phyloP scores from a whole-genome alignment of 169 alveolate genomes.

The Plasmodium knowlesi region DNA sequence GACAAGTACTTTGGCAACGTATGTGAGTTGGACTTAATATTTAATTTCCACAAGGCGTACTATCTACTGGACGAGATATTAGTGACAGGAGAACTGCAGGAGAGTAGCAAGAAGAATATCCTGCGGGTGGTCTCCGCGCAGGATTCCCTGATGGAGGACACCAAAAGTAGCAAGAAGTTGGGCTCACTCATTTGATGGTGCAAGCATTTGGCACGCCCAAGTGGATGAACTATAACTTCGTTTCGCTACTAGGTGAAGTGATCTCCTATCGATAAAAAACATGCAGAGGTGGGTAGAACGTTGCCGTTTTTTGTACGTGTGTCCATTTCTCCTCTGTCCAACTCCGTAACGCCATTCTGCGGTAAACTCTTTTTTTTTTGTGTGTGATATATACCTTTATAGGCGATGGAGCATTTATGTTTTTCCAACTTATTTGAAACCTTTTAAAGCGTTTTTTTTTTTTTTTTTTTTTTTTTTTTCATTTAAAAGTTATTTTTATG shows the following conservation, averaged over 20 bases:
- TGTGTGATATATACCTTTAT: not conserved
- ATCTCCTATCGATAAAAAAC: not conserved
- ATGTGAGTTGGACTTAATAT: conserved; percentile 99
- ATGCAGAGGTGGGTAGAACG: not conserved
- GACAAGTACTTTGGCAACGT: conserved; percentile 99
- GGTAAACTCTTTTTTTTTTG: not conserved
- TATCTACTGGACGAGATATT: conserved; percentile 91
- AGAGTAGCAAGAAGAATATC: conserved; percentile 94
- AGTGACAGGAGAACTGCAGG: conserved; percentile 94
- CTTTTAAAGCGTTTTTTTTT: not conserved
- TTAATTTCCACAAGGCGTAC: conserved; percentile 97
- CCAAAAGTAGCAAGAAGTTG: conserved; percentile 77
- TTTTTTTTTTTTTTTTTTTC: not conserved
- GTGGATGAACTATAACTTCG: not conserved
- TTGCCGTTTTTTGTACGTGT: not conserved
- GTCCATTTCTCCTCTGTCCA: not conserved
- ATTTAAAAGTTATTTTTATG: not conserved
- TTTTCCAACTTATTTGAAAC: not conserved
- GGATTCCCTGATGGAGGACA: conserved; percentile 95
- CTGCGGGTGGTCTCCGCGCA: conserved; percentile 94
- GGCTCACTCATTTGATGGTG: conserved; percentile 9
- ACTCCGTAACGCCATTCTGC: not conserved
- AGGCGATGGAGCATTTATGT: not conserved
- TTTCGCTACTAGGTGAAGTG: not conserved
- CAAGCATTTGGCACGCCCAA: not conserved